Evolutionary conservation across 805 yeast genomes (phyloP).

Genomic region (Zygosaccharomyces kombuchaensis): DNA sequence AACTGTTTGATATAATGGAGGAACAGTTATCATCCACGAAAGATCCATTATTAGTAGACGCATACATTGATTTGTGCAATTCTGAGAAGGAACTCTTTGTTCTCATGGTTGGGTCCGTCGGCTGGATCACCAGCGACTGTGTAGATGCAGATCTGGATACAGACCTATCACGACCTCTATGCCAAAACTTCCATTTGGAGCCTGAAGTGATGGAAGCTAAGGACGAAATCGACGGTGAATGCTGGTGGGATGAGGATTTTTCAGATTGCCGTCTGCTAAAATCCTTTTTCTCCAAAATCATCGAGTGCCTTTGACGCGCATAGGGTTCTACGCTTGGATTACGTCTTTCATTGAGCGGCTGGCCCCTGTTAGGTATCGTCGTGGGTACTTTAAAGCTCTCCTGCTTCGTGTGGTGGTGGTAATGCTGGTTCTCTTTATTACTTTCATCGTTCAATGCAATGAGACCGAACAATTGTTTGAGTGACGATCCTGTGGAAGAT

Average conservation of each 20-base stretch:
- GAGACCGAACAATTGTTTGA: slow-evolving; percentile 31
- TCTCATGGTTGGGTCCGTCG: slow-evolving; percentile 12
- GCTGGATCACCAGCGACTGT: slow-evolving; percentile 9
- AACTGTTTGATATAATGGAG: slow-evolving; percentile 9
- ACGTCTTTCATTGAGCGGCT: slow-evolving; percentile 10
- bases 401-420: slow-evolving; percentile 2
- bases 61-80: slow-evolving; percentile 22
- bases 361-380: neutral
- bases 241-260: slow-evolving; percentile 11
- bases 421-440: slow-evolving; percentile 20
- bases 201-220: slow-evolving; percentile 15
- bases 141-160: slow-evolving; percentile 16
- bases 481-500: slow-evolving; percentile 33
- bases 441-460: slow-evolving; percentile 24
- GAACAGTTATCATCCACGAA: slow-evolving; percentile 8
- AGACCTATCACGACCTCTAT: slow-evolving; percentile 17
- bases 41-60: slow-evolving; percentile 7
- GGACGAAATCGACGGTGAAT: slow-evolving; percentile 23
- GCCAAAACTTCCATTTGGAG: slow-evolving; percentile 37
- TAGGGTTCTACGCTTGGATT: slow-evolving; percentile 12
- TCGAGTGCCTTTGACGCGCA: slow-evolving; percentile 13
- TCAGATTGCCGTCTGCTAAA: slow-evolving; percentile 1
- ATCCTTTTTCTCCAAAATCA: slow-evolving; percentile 9
- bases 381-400: slow-evolving; percentile 12
- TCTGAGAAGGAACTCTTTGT: slow-evolving; percentile 24